Conservation (phyloP, 345 rosid genomes). For the thale cress (Arabidopsis thaliana) region DNA sequence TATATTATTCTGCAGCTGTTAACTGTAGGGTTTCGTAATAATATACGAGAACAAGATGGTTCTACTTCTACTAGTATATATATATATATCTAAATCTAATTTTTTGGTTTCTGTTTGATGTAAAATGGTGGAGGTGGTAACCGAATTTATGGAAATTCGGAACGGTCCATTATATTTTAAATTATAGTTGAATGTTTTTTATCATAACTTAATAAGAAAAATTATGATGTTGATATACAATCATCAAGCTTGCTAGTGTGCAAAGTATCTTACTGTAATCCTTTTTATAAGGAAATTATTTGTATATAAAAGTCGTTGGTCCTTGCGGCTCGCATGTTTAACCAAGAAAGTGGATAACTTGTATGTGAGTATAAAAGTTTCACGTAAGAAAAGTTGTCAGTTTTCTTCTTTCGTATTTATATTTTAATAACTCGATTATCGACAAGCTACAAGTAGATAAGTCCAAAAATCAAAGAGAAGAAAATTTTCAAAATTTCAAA, state of each 20-base stretch:
- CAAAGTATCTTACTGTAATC: too few species aligned
- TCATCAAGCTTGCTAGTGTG: too few species aligned
- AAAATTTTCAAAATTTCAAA: constrained; percentile 11
- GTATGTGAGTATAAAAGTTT: background rate
- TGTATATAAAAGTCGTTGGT: constrained; percentile 28
- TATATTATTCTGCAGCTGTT: background rate
- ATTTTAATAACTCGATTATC: constrained; percentile 4
- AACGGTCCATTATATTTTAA: constrained; percentile 13
- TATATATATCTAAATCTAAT: background rate
- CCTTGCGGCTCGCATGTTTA: constrained; percentile 21
- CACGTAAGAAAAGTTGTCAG: constrained; percentile 20
- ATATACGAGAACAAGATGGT: background rate
- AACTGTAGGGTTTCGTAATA: background rate
- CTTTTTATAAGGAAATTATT: background rate
- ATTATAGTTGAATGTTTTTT: background rate
- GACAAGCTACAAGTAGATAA: constrained; percentile 19
- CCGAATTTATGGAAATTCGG: background rate
- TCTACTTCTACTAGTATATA: background rate
- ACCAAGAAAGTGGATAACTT: constrained; percentile 21
- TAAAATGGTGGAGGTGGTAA: constrained; percentile 14
- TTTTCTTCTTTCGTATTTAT: background rate
- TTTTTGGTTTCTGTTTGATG: background rate
- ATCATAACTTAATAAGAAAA: too few species aligned
- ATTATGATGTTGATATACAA: too few species aligned
- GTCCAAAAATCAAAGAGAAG: constrained; percentile 2